phyloP scores from a whole-genome alignment of 352 stramenopile species.

The Saprolegnia parasitica region DNA sequence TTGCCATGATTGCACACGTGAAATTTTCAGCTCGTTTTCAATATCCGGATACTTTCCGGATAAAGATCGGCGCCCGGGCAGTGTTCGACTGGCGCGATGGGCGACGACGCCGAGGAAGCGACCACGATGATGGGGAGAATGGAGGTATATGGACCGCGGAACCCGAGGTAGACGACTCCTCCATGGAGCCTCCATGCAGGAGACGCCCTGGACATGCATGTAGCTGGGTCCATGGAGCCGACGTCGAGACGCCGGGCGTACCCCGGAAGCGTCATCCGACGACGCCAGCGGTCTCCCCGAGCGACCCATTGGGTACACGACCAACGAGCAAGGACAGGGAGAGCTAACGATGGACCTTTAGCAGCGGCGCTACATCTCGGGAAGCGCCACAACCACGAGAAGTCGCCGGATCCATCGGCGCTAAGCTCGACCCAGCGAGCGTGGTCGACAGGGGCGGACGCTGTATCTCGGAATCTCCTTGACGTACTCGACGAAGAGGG shows the following conservation, averaged over 20 bases:
- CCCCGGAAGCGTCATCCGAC: background rate
- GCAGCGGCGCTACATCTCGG: background rate
- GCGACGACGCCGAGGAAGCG: too few relatives aligned
- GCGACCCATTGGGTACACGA: background rate
- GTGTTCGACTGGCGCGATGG: background rate
- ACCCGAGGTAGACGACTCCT: too few relatives aligned
- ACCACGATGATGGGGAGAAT: too few relatives aligned
- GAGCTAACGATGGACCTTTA: background rate
- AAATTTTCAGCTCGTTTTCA: background rate
- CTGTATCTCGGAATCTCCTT: background rate
- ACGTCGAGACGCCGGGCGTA: too few relatives aligned
- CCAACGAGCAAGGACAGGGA: background rate
- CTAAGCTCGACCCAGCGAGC: background rate
- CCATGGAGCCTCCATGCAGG: too few relatives aligned
- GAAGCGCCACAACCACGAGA: constrained; percentile 1
- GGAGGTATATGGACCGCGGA: too few relatives aligned
- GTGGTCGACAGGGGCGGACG: background rate
- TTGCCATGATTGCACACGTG: background rate
- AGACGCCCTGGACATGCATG: too few relatives aligned
- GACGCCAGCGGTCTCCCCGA: background rate
- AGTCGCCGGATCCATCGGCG: background rate
- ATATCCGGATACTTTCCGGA: background rate
- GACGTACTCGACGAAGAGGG: constrained; percentile 32
- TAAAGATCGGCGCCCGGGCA: background rate
- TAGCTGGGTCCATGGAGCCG: too few relatives aligned